A percentile compares a stretch with the other conserved stretches of the same genome.
phyloP scores from a whole-genome alignment of 202 grass and related monocot species.

The Carex sylvatica region DNA sequence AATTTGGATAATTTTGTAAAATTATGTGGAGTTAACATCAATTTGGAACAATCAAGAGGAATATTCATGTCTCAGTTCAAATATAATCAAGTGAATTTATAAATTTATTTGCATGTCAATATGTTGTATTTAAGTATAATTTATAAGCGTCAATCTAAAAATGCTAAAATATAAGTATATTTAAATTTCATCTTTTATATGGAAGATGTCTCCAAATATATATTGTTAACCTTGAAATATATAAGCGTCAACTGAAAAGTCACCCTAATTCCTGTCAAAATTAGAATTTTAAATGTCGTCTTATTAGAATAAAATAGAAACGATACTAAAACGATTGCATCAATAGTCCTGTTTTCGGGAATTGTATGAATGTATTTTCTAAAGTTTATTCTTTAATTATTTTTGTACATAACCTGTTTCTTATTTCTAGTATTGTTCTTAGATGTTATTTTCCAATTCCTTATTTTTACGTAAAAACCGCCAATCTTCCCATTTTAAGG shows the following conservation, averaged over 20 bases:
- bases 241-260: background rate
- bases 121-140: background rate
- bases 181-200: background rate
- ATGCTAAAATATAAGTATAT: background rate
- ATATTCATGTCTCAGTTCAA: background rate
- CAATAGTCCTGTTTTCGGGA: background rate
- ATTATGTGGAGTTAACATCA: background rate
- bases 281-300: background rate
- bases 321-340: background rate
- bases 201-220: background rate
- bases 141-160: background rate
- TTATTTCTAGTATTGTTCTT: too few relatives aligned
- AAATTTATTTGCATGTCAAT: background rate
- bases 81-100: background rate
- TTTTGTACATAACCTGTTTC: too few relatives aligned
- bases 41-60: background rate
- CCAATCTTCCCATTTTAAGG: too few relatives aligned
- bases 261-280: background rate
- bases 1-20: background rate
- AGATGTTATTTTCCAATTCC: too few relatives aligned
- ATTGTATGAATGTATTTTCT: too few relatives aligned
- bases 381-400: too few relatives aligned
- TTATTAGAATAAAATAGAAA: background rate
- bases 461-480: too few relatives aligned
- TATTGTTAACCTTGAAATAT: slow-evolving; percentile 1